These are phyloP conservation scores for Tricholoma furcatifolium DNA, from an alignment of 768 basidiomycete species.

Conservation along the genomic window DNA sequence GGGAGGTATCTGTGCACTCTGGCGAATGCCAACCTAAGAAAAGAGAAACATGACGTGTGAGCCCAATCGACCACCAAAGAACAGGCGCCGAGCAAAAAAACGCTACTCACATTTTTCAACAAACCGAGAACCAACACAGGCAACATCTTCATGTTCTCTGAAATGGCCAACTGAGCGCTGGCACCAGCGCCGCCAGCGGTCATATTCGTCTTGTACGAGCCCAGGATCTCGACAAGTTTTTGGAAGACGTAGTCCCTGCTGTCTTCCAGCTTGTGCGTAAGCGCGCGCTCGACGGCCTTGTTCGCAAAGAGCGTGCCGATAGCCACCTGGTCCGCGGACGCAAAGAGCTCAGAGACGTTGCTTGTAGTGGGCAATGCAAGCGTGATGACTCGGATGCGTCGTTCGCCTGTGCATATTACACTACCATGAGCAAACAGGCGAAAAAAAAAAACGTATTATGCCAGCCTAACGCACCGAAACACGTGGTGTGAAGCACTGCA, in stretches of 20 bases:
- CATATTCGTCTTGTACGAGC: conserved; percentile 94
- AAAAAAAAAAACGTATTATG: background rate
- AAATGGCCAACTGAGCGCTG: conserved; percentile 88
- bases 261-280: conserved; percentile 87
- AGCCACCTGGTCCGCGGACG: conserved; percentile 87
- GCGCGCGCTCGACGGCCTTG: conserved; percentile 88
- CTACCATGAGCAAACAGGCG: background rate
- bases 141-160: conserved; percentile 93
- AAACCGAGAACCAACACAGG: conserved; percentile 88
- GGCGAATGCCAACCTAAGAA: conserved; percentile 85
- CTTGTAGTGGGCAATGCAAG: conserved; percentile 85
- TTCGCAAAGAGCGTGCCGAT: conserved; percentile 82
- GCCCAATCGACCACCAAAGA: background rate
- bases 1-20: conserved; percentile 95
- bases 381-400: conserved; percentile 89
- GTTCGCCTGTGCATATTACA: conserved; percentile 49
- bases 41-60: background rate
- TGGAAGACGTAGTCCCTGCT: conserved; percentile 82
- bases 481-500: conserved; percentile 91
- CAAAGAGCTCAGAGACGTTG: conserved; percentile 86
- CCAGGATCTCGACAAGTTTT: conserved; percentile 80
- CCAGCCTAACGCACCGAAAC: conserved; percentile 58
- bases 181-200: conserved; percentile 92
- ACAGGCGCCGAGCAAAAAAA: background rate
- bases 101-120: conserved; percentile 79